phyloP scores from a whole-genome alignment of 345 rosid species.

The Isatis tinctoria region DNA sequence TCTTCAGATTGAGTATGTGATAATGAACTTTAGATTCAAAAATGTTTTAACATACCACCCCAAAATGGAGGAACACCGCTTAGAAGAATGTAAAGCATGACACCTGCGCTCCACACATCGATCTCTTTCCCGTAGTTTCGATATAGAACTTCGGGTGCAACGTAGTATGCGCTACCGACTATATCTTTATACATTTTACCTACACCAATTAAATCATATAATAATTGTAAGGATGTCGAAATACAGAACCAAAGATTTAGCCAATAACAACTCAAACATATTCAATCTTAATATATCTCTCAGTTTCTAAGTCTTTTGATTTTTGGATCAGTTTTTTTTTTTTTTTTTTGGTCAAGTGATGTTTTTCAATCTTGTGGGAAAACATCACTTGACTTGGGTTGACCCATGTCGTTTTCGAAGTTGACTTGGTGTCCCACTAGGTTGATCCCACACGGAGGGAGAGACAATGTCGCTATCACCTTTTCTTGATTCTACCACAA shows the following conservation, averaged over 20 bases:
- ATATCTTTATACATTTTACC: conserved; percentile 61
- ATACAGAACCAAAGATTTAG: neutral
- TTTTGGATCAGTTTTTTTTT: neutral
- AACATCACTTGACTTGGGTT: conserved; percentile 21
- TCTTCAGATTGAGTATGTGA: neutral
- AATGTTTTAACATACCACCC: conserved; percentile 52
- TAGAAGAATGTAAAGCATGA: conserved; percentile 91
- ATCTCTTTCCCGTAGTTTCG: conserved; percentile 78
- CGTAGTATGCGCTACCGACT: conserved; percentile 85
- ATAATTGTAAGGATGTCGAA: neutral
- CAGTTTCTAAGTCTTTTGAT: neutral
- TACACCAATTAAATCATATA: conserved; percentile 23
- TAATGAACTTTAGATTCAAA: neutral
- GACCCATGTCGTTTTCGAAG: conserved; percentile 27
- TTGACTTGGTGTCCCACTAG: conserved; percentile 20
- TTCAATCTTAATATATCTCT: neutral
- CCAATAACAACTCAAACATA: neutral
- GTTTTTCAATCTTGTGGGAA: neutral
- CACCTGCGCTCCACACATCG: conserved; percentile 94
- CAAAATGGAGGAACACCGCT: conserved; percentile 91
- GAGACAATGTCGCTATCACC: conserved; percentile 11
- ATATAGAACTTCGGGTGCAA: conserved; percentile 88
- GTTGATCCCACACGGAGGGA: conserved; percentile 16
- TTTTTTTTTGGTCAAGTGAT: neutral
- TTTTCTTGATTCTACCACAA: conserved; percentile 2